phyloP scores from a whole-genome alignment of 345 rosid genomes.

The Rhizophora apiculata region DNA sequence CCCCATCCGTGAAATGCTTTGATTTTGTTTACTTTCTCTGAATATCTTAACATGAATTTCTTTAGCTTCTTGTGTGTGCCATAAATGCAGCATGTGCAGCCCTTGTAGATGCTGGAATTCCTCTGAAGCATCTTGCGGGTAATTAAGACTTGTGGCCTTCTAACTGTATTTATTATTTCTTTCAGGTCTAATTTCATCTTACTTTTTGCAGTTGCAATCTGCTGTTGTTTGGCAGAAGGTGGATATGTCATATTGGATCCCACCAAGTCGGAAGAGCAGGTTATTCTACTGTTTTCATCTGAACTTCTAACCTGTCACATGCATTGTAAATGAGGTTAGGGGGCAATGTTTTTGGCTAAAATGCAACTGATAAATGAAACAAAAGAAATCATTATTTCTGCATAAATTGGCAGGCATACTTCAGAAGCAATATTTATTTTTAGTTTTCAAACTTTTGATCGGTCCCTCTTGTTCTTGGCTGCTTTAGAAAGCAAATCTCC shows the following conservation, averaged over 20 bases:
- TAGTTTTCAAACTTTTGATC: no score
- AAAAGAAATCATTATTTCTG: not conserved
- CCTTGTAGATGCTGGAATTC: slow-evolving; percentile 94
- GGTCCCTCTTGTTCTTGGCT: not conserved
- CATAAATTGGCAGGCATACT: not conserved
- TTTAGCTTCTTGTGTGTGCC: slow-evolving; percentile 89
- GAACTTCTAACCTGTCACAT: not conserved
- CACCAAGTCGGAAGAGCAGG: slow-evolving; percentile 89
- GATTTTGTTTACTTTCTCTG: not conserved
- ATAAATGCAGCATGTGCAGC: slow-evolving; percentile 95
- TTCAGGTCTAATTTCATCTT: slow-evolving; percentile 10
- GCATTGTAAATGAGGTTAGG: not conserved
- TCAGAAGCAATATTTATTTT: not conserved
- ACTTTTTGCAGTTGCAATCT: slow-evolving; percentile 65
- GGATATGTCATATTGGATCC: slow-evolving; percentile 73
- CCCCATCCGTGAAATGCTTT: not conserved
- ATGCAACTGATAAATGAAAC: not conserved
- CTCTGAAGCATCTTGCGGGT: slow-evolving; percentile 94
- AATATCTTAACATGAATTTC: slow-evolving; percentile 41
- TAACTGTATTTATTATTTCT: not conserved
- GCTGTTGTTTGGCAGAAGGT: slow-evolving; percentile 69
- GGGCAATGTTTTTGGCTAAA: not conserved
- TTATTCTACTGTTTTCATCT: slow-evolving; percentile 16
- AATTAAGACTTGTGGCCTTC: slow-evolving; percentile 13
- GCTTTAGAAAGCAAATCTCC: no score